Conservation (phyloP, 495 filamentous ascomycete genomes). For the Trichoderma virens region DNA sequence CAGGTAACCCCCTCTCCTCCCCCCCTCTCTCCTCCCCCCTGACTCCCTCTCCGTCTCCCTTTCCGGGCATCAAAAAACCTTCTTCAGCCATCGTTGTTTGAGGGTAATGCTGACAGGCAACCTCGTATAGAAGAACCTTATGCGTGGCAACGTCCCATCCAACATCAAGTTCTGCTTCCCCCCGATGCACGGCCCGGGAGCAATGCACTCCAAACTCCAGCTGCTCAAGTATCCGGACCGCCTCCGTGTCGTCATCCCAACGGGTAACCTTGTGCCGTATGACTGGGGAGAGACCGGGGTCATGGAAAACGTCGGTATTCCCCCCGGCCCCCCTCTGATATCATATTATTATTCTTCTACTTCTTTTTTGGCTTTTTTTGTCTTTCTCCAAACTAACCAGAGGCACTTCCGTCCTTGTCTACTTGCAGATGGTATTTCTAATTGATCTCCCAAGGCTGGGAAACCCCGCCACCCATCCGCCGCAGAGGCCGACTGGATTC, state of each 20-base stretch:
- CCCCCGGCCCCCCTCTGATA: not conserved
- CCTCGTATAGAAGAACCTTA: constrained; percentile 38
- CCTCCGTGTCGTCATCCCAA: constrained; percentile 70
- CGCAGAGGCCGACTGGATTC: constrained; percentile 50
- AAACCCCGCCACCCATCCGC: constrained; percentile 17
- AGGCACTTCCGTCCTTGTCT: not conserved
- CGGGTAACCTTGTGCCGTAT: constrained; percentile 67
- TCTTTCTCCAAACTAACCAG: not conserved
- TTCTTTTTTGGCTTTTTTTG: not conserved
- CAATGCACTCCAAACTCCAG: constrained; percentile 89
- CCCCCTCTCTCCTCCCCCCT: not conserved
- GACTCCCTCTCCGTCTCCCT: not conserved
- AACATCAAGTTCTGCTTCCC: constrained; percentile 69
- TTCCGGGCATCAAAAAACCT: not conserved
- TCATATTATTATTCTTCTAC: not conserved
- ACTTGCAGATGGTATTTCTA: constrained; percentile 58
- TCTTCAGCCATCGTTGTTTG: not conserved
- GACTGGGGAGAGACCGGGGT: constrained; percentile 79
- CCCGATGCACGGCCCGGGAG: constrained; percentile 41
- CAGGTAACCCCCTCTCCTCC: constrained; percentile 27
- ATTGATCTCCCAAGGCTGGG: constrained; percentile 68
- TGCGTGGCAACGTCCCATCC: constrained; percentile 40
- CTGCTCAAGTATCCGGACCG: constrained; percentile 63
- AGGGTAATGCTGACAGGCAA: too few relatives aligned
- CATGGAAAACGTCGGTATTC: constrained; percentile 65